Evolutionary conservation across 1,284 basidiomycete species (phyloP).

Genomic region (Malassezia pachydermatis): DNA sequence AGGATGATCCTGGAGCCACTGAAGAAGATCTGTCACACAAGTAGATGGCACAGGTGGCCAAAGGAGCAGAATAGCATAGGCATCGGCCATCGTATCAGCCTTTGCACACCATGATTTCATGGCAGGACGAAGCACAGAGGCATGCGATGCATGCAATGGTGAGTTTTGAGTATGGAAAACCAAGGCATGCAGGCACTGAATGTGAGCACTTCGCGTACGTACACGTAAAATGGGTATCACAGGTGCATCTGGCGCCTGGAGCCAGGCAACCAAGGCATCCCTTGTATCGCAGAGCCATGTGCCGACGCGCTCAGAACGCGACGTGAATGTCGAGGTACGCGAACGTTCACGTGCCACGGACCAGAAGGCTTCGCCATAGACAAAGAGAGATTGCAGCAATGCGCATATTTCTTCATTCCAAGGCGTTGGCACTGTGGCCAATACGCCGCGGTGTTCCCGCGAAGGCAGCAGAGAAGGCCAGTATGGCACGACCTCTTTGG

Average conservation of each 20-base stretch:
- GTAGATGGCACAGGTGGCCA: background rate
- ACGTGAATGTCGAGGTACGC: slow-evolving; percentile 1
- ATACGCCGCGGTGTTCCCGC: background rate
- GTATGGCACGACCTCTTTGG: background rate
- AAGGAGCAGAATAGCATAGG: background rate
- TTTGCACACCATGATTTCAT: background rate
- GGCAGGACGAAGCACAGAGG: slow-evolving; percentile 3
- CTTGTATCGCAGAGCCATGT: slow-evolving; percentile 3
- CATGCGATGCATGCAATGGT: slow-evolving; percentile 4
- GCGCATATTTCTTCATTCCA: background rate
- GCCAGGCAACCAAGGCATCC: background rate
- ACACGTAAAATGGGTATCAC: background rate
- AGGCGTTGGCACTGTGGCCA: background rate
- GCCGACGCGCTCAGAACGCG: slow-evolving; percentile 12
- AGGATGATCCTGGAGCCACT: background rate
- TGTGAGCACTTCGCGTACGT: background rate
- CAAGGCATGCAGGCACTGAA: background rate
- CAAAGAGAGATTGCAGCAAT: background rate
- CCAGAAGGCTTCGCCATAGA: slow-evolving; percentile 6
- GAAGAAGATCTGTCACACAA: background rate
- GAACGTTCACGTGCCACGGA: slow-evolving; percentile 10
- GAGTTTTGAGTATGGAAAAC: background rate
- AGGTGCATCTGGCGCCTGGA: background rate
- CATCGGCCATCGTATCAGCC: background rate
- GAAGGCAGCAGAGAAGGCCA: background rate